Evolutionary conservation across 1,284 basidiomycete genomes (phyloP).

Genomic region (Tilletia caries): DNA sequence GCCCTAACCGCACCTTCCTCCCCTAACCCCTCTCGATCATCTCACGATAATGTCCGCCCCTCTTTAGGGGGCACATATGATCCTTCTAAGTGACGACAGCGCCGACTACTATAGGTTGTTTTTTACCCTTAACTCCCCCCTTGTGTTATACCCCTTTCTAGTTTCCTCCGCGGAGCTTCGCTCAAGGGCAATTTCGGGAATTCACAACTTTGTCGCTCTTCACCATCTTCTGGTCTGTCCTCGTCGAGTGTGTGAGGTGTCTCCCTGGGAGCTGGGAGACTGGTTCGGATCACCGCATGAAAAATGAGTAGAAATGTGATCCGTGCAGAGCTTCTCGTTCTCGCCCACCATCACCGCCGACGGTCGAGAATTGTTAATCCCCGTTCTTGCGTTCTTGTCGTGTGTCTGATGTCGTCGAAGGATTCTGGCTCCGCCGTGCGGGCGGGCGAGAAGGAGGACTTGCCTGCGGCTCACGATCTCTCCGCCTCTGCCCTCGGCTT

Average conservation of each 20-base stretch:
- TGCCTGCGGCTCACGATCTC: conserved; percentile 3
- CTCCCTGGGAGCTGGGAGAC: neutral
- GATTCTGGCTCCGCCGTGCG: conserved; percentile 1
- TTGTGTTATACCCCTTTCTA: neutral
- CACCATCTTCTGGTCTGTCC: neutral
- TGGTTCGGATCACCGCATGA: too few species aligned
- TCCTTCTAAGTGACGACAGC: neutral
- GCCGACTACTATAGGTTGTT: too few species aligned
- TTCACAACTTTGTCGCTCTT: neutral
- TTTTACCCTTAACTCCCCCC: neutral
- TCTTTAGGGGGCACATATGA: neutral
- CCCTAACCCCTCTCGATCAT: too few species aligned
- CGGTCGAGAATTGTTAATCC: too few species aligned
- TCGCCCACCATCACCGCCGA: conserved; percentile 17
- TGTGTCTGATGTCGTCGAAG: too few species aligned
- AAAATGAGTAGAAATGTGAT: too few species aligned
- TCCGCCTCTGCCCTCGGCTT: neutral
- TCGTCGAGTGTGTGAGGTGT: too few species aligned
- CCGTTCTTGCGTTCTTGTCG: too few species aligned
- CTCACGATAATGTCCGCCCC: too few species aligned
- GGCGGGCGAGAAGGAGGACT: conserved; percentile 15
- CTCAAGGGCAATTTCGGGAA: neutral
- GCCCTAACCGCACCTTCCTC: too few species aligned
- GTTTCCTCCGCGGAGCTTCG: neutral
- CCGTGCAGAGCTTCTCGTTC: too few species aligned